phyloP scores from a whole-genome alignment of 78 protist genomes.

The Capsaspora owczarzaki region DNA sequence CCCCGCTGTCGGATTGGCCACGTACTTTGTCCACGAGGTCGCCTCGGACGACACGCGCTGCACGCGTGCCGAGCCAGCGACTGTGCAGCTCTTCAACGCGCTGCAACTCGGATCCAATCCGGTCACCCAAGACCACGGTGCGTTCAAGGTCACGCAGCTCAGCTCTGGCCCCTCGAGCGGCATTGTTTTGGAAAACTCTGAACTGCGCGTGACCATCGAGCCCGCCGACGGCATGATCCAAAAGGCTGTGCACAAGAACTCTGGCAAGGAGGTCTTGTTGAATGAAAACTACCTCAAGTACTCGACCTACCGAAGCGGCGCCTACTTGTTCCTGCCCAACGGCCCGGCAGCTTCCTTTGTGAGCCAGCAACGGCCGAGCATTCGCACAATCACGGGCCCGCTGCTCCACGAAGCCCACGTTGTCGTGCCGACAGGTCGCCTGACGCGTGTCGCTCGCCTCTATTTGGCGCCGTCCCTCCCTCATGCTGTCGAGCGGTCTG shows the following conservation, averaged over 20 bases:
- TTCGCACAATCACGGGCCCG: neutral
- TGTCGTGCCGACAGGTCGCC: neutral
- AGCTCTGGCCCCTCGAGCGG: too few species aligned
- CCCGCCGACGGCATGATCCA: neutral
- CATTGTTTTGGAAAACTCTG: too few species aligned
- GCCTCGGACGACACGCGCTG: too few species aligned
- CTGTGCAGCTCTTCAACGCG: too few species aligned
- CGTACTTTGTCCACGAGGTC: too few species aligned
- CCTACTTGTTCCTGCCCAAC: neutral
- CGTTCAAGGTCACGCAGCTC: too few species aligned
- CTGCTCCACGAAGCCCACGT: neutral
- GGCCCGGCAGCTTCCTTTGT: neutral
- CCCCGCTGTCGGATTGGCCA: too few species aligned
- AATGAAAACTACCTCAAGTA: neutral
- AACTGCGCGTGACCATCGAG: too few species aligned
- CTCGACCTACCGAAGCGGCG: neutral
- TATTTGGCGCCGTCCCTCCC: neutral
- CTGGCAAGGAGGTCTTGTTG: neutral
- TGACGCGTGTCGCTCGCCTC: neutral
- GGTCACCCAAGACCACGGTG: too few species aligned
- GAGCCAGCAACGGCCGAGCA: neutral
- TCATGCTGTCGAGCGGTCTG: neutral
- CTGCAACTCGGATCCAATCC: too few species aligned
- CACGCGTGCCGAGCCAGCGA: too few species aligned
- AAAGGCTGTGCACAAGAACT: neutral